Percentiles rank a stretch among this genome's conserved stretches.
Evolutionary conservation across 352 stramenopile species (phyloP).

Genomic region (Globisporangium splendens): DNA sequence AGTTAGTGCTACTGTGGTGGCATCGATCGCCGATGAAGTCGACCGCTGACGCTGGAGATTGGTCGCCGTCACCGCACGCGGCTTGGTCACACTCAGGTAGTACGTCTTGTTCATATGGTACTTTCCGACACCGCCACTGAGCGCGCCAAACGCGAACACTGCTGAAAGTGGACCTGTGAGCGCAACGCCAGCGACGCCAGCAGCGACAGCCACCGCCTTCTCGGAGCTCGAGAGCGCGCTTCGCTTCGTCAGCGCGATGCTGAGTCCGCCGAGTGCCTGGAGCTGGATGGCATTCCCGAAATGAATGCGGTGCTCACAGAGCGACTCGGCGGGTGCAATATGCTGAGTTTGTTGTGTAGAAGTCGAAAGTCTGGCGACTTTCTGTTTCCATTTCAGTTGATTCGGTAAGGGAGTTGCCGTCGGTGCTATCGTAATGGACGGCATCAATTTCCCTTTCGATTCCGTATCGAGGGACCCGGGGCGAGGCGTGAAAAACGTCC

Average conservation of each 20-base stretch:
- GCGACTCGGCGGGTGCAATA: conserved; percentile 15
- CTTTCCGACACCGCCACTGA: conserved; percentile 54
- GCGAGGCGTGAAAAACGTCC: conserved; percentile 43
- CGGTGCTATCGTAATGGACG: conserved; percentile 4
- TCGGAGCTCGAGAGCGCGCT: conserved; percentile 50
- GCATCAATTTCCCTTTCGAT: neutral
- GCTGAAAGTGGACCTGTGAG: conserved; percentile 51
- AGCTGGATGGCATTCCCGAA: conserved; percentile 47
- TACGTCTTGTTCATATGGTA: conserved; percentile 67
- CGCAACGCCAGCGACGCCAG: conserved; percentile 47
- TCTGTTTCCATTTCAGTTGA: conserved; percentile 2
- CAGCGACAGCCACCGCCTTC: conserved; percentile 47
- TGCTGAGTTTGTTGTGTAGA: neutral
- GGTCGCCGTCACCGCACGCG: conserved; percentile 8
- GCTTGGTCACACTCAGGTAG: conserved; percentile 45
- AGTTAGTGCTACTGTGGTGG: neutral
- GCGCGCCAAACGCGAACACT: conserved; percentile 43
- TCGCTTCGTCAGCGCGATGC: conserved; percentile 45
- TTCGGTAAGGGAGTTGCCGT: neutral
- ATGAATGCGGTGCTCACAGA: conserved; percentile 27
- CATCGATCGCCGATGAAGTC: neutral
- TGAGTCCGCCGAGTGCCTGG: conserved; percentile 43
- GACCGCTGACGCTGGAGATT: neutral
- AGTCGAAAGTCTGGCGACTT: no score
- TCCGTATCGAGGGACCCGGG: conserved; percentile 31